Conservation (phyloP, 1,284 basidiomycete genomes). For the Rhodotorula sp. region DNA sequence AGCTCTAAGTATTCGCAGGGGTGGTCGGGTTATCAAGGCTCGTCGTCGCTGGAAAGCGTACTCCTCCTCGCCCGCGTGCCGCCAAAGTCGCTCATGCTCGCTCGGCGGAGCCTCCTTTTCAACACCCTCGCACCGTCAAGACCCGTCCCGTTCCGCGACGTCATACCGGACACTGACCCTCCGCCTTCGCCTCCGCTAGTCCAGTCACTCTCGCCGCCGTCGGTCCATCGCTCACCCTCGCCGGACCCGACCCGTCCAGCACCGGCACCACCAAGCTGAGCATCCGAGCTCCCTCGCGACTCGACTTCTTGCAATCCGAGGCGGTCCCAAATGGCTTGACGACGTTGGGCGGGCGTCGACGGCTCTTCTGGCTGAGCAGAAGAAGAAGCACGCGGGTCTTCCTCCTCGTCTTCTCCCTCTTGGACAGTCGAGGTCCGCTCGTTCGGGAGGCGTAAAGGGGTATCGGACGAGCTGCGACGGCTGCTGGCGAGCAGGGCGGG, state of each 20-base stretch:
- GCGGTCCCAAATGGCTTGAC: constrained; percentile 21
- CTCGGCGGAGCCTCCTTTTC: neutral
- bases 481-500: neutral
- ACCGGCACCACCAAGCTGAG: neutral
- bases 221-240: neutral
- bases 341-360: constrained; percentile 12
- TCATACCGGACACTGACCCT: neutral
- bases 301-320: constrained; percentile 4
- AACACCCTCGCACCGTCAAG: neutral
- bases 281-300: neutral
- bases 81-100: constrained; percentile 8
- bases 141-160: neutral
- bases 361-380: neutral
- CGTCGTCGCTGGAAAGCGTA: constrained; percentile 2
- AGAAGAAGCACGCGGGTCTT: neutral
- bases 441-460: too few relatives aligned
- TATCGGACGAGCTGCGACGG: neutral
- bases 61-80: neutral
- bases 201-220: constrained; percentile 13
- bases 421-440: neutral
- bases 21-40: neutral
- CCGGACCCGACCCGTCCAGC: neutral
- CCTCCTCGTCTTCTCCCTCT: neutral
- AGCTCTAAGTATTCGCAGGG: neutral
- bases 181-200: constrained; percentile 8